Conservation (phyloP, 129 eudicot species). For the Heracleum sosnowskyi region DNA sequence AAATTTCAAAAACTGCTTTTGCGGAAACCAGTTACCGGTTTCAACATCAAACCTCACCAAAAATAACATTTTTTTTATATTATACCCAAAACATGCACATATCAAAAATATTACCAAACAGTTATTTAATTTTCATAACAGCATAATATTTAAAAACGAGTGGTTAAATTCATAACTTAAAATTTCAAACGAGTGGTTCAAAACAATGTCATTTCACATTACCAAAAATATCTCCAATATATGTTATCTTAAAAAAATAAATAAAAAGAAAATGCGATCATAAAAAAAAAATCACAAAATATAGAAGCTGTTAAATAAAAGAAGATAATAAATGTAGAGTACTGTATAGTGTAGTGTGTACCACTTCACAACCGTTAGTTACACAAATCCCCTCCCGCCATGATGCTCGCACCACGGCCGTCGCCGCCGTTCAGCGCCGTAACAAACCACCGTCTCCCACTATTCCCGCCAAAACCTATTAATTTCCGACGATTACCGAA, state of each 20-base stretch:
- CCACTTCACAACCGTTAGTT: neutral
- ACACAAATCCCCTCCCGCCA: conserved; percentile 1
- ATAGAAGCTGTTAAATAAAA: neutral
- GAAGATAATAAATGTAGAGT: neutral
- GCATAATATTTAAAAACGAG: no score
- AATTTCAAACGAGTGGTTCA: neutral
- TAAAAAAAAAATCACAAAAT: neutral
- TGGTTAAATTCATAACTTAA: no score
- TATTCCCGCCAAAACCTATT: conserved; percentile 5
- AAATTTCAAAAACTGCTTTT: no score
- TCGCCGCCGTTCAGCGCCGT: conserved; percentile 6
- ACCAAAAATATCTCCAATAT: neutral
- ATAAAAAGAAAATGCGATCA: no score
- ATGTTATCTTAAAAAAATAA: no score
- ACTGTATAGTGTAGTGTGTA: neutral
- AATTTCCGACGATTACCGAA: neutral
- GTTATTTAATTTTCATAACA: no score
- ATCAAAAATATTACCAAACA: no score
- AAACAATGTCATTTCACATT: neutral
- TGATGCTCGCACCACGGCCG: conserved; percentile 25
- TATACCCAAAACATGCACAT: no score
- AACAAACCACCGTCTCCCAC: conserved; percentile 10
- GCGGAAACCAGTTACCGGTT: no score
- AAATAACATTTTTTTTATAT: no score
- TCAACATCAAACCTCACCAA: no score